These are phyloP conservation scores for Chondrostereum purpureum DNA, from an alignment of 1,284 basidiomycete species.

Conservation along the genomic window DNA sequence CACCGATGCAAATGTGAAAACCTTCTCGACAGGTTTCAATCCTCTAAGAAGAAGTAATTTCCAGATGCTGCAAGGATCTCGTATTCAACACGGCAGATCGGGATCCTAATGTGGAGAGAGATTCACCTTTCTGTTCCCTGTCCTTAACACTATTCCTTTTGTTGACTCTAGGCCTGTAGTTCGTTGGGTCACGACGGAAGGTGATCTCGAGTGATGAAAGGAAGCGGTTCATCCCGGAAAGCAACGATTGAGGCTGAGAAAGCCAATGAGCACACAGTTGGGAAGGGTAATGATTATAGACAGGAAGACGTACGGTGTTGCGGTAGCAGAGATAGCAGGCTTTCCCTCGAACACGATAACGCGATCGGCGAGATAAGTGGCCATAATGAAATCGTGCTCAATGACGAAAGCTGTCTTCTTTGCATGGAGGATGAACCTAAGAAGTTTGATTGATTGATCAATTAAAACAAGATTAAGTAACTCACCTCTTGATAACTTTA, in stretches of 20 bases:
- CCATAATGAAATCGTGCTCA: slow-evolving; percentile 98
- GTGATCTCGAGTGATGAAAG: slow-evolving; percentile 90
- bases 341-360: slow-evolving; percentile 93
- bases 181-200: slow-evolving; percentile 93
- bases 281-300: slow-evolving; percentile 10
- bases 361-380: slow-evolving; percentile 93
- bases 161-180: slow-evolving; percentile 91
- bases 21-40: slow-evolving; percentile 32
- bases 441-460: slow-evolving; percentile 7
- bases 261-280: slow-evolving; percentile 13
- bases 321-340: slow-evolving; percentile 78
- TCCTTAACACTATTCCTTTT: slow-evolving; percentile 92
- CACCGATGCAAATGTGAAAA: not conserved
- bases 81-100: slow-evolving; percentile 6
- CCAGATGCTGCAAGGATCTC: slow-evolving; percentile 47
- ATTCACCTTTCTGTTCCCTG: slow-evolving; percentile 84
- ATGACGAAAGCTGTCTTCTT: slow-evolving; percentile 97
- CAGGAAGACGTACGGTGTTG: slow-evolving; percentile 57
- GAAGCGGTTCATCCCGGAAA: slow-evolving; percentile 91
- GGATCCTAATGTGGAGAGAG: slow-evolving; percentile 3
- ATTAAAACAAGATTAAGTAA: slow-evolving; percentile 4
- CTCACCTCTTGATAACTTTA: slow-evolving; percentile 91
- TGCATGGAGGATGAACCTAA: slow-evolving; percentile 82
- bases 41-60: slow-evolving; percentile 90
- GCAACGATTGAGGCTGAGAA: slow-evolving; percentile 69